Percentiles rank a stretch among this genome's conserved stretches.
Conservation (phyloP, 2,329 filamentous ascomycete species). For the Dactylellina haptotyla region DNA sequence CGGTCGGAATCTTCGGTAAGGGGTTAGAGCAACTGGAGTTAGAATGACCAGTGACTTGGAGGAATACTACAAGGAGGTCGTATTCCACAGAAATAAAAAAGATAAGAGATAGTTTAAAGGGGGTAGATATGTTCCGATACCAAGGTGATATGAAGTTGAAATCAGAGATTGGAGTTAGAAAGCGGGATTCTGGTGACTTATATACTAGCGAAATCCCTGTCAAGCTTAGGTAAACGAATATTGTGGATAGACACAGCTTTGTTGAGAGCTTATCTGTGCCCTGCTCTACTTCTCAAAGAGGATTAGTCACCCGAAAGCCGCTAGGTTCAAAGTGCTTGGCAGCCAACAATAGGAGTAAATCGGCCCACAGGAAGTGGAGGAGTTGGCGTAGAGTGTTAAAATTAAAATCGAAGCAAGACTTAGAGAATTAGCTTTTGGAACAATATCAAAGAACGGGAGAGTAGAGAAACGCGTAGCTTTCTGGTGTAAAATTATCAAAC, state of each 20-base stretch:
- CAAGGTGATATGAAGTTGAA: no score
- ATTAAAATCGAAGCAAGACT: no score
- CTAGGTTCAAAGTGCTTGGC: neutral
- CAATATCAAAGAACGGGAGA: no score
- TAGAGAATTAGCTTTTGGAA: no score
- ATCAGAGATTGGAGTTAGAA: neutral
- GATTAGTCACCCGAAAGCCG: neutral
- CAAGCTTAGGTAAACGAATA: constrained; percentile 25
- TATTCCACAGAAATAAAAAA: no score
- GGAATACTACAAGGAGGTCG: no score
- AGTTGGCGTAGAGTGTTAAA: no score
- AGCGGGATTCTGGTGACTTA: neutral
- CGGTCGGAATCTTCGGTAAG: neutral
- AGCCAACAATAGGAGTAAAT: neutral
- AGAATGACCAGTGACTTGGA: no score
- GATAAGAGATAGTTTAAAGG: no score
- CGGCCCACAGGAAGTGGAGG: neutral
- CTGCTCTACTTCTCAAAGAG: neutral
- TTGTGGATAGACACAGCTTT: neutral
- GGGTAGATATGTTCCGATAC: no score
- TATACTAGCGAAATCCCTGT: constrained; percentile 16
- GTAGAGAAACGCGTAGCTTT: no score
- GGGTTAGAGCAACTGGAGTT: neutral
- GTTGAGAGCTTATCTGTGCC: neutral
- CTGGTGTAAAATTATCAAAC: no score